A percentile compares a stretch with the other conserved stretches of the same genome.
Conservation (phyloP, 148 eudicot species). For the Silene uniflora region DNA sequence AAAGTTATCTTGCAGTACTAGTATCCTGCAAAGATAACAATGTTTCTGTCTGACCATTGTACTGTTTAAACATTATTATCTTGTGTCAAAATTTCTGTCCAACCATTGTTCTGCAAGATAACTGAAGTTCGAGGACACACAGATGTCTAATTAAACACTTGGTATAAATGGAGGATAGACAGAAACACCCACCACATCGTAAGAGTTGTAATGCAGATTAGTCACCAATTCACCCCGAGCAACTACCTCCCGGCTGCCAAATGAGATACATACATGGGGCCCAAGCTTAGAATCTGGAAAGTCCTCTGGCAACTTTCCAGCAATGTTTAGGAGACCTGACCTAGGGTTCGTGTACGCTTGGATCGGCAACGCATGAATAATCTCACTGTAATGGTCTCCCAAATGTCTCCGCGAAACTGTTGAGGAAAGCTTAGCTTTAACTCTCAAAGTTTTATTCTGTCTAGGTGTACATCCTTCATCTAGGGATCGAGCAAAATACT, state of each 20-base stretch:
- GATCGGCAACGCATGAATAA: slow-evolving; percentile 62
- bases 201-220: slow-evolving; percentile 47
- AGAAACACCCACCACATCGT: slow-evolving; percentile 57
- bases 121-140: not conserved
- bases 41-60: too few species aligned
- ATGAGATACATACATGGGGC: slow-evolving; percentile 63
- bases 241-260: slow-evolving; percentile 63
- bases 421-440: slow-evolving; percentile 64
- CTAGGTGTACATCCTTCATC: slow-evolving; percentile 44
- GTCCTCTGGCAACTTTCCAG: slow-evolving; percentile 56
- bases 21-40: too few species aligned
- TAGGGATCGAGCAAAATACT: slow-evolving; percentile 50
- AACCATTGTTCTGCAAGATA: not conserved
- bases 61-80: too few species aligned
- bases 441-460: slow-evolving; percentile 47
- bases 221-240: slow-evolving; percentile 62
- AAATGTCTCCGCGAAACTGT: slow-evolving; percentile 49
- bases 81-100: too few species aligned
- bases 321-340: slow-evolving; percentile 66
- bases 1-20: too few species aligned
- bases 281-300: slow-evolving; percentile 53
- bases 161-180: not conserved
- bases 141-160: not conserved
- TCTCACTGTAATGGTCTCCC: slow-evolving; percentile 50
- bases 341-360: slow-evolving; percentile 65